Percentiles rank a stretch among this genome's conserved stretches.
Evolutionary conservation across 441 rosid species (phyloP).

Genomic region (Jatropha multifida): DNA sequence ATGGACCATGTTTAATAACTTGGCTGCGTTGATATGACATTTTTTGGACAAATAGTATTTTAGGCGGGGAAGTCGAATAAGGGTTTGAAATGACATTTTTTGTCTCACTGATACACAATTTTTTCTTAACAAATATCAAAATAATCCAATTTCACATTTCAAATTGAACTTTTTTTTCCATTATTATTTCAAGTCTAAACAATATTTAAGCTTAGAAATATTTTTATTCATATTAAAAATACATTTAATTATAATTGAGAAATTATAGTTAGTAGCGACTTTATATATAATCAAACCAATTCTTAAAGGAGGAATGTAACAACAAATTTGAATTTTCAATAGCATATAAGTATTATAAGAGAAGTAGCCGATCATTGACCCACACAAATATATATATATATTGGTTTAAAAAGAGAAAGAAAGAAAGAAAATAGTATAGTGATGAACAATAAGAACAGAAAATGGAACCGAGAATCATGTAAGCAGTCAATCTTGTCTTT

Average conservation of each 20-base stretch:
- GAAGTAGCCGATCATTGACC: neutral
- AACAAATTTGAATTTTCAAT: too few relatives aligned
- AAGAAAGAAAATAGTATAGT: neutral
- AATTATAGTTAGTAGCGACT: too few relatives aligned
- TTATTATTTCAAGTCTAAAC: too few relatives aligned
- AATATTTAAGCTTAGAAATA: too few relatives aligned
- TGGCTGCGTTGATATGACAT: neutral
- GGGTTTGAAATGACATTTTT: neutral
- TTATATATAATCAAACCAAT: too few relatives aligned
- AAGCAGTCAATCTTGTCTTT: constrained; percentile 12
- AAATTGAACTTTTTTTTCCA: too few relatives aligned
- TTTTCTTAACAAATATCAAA: too few relatives aligned
- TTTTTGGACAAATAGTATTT: neutral
- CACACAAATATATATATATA: neutral
- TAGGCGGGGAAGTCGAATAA: neutral
- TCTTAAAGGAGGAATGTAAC: too few relatives aligned
- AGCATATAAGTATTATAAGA: neutral
- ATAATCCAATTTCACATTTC: too few relatives aligned
- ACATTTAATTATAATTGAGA: too few relatives aligned
- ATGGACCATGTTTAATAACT: neutral
- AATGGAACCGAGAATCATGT: neutral
- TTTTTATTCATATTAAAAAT: too few relatives aligned
- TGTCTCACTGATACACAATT: too few relatives aligned
- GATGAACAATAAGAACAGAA: neutral
- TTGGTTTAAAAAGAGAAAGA: neutral